Base-by-base conservation (phyloP, 352 stramenopile genomes). In the Phytopythium ostracodes region DNA sequence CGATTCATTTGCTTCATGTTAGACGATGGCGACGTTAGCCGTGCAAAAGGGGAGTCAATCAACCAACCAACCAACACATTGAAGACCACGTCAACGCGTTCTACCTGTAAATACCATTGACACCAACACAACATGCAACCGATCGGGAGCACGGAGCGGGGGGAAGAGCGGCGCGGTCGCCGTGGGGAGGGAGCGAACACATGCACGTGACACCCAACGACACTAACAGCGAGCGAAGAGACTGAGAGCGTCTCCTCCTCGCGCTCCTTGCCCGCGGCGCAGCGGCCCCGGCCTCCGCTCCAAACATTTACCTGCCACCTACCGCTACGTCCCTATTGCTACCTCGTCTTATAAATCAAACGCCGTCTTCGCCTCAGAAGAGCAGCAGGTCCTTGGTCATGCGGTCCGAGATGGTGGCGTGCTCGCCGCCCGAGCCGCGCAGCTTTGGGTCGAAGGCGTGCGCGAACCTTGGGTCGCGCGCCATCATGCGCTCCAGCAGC, bases 371-470 rank as follows among this genome's bases (percentile, higher is more conserved):
- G 22, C 31, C 38, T 79, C 62, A 94, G 56, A 94, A 92, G 67
- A 94, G 74, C 64, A 94, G 73, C 58, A 94, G 71, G 64, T 94
- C 83, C 63, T 94, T 94, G 61, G 91, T 84, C 77, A 94, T 89
- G 60, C 77, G 81, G 66, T 92, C 86, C 35, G 83, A 92, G 47
- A 80, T 54, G 59, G 83, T 88, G 33, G 78, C 81, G 55, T 84
- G 76, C 54, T 90, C 80, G 54, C 77, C 67, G 53, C 79, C 74
- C 25, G 77, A 46, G 15, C 71, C 76, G 31, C 69, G 79, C 51
- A 73, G 55, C 22, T 42, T 71, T 22, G 62, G 61, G 55, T 84
- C 75, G 46, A 79, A 73, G 12, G 76, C 61, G 52, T 91, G 78
- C 49, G 80, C 65, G 60, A 94, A 94, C 33, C 86, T 78, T 33